Percentiles rank a stretch among this genome's conserved stretches.
Conservation (phyloP, 2,329 filamentous ascomycete genomes). For the Trichoderma lentiforme region DNA sequence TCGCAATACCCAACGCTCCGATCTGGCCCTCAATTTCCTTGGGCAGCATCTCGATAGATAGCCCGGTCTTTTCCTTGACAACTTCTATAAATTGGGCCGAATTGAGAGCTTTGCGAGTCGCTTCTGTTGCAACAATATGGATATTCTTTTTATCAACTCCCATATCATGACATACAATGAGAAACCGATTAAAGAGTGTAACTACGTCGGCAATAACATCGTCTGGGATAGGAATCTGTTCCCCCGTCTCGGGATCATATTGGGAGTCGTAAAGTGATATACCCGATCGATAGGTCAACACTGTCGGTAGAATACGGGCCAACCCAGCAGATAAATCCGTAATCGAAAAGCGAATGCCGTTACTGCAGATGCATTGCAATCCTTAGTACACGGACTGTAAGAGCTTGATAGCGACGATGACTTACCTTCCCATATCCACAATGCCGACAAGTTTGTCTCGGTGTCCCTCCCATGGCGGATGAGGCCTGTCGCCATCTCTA, state of each 20-base stretch:
- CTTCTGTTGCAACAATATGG: constrained; percentile 33
- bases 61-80: constrained; percentile 55
- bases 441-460: constrained; percentile 31
- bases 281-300: constrained; percentile 31
- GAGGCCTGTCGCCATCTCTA: constrained; percentile 1
- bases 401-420: neutral
- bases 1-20: constrained; percentile 65
- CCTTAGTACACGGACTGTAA: neutral
- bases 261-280: constrained; percentile 35
- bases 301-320: constrained; percentile 57
- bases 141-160: constrained; percentile 26
- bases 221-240: constrained; percentile 31
- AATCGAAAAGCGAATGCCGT: constrained; percentile 71
- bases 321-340: constrained; percentile 42
- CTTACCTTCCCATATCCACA: constrained; percentile 37
- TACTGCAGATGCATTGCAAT: constrained; percentile 39
- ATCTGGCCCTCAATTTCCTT: constrained; percentile 66
- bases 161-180: constrained; percentile 30
- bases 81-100: constrained; percentile 28
- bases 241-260: constrained; percentile 31
- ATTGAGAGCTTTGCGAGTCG: constrained; percentile 31
- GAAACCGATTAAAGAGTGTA: constrained; percentile 28
- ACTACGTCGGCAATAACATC: constrained; percentile 28
- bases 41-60: constrained; percentile 57
- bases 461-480: constrained; percentile 32